phyloP scores from a whole-genome alignment of 2,329 filamentous ascomycete species.

The Microsporum canis region DNA sequence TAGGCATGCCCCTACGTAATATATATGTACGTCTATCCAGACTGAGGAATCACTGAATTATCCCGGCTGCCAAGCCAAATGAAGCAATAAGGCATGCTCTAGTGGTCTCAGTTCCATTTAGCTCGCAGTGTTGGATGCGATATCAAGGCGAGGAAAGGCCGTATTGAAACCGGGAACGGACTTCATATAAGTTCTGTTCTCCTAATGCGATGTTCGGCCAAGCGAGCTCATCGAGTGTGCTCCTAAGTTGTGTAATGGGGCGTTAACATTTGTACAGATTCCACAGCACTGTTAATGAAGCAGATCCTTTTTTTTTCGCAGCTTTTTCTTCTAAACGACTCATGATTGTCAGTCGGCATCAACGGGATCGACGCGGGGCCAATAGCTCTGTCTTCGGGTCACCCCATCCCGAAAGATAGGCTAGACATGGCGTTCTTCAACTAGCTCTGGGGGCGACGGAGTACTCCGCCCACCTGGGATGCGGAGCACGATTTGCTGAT shows the following conservation, averaged over 20 bases:
- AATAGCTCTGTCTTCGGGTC: background rate
- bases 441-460: background rate
- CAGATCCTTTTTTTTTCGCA: background rate
- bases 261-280: no score
- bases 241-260: no score
- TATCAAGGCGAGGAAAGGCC: background rate
- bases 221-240: no score
- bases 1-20: background rate
- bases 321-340: background rate
- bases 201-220: no score
- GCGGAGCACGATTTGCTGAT: background rate
- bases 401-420: slow-evolving; percentile 1
- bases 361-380: slow-evolving; percentile 2
- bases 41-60: background rate
- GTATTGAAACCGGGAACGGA: background rate
- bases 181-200: no score
- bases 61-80: slow-evolving; percentile 1
- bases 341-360: background rate
- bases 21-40: background rate
- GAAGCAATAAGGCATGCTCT: slow-evolving; percentile 2
- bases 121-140: background rate
- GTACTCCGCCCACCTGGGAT: background rate
- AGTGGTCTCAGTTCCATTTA: background rate
- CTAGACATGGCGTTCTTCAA: background rate
- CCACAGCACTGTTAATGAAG: no score